A percentile compares a stretch with the other conserved stretches of the same genome.
Evolutionary conservation across 345 rosid genomes (phyloP).

Genomic region (Moricandia arvensis): DNA sequence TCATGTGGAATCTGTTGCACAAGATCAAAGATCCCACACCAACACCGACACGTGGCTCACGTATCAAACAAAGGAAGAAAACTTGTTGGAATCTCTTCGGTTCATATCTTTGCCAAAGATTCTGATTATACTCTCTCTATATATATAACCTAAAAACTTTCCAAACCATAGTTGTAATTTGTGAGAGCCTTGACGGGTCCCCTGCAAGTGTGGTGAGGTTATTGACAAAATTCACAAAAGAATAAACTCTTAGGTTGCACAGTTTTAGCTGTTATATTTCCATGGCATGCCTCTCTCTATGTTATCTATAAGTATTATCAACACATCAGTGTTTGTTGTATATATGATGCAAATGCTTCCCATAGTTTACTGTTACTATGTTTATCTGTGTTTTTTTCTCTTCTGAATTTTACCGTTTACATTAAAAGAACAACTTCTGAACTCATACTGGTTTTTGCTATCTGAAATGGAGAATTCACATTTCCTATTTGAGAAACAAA

Average conservation of each 20-base stretch:
- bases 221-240: neutral
- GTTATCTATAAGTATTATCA: neutral
- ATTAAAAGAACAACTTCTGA: too few relatives aligned
- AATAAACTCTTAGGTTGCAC: conserved; percentile 8
- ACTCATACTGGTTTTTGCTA: too few relatives aligned
- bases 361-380: too few relatives aligned
- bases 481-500: too few relatives aligned
- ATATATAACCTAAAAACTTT: neutral
- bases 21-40: conserved; percentile 30
- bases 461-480: too few relatives aligned
- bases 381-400: too few relatives aligned
- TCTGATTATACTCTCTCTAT: conserved; percentile 22
- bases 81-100: conserved; percentile 38
- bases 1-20: conserved; percentile 52
- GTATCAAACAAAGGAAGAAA: conserved; percentile 26
- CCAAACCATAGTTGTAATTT: conserved; percentile 24
- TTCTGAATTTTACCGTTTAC: too few relatives aligned
- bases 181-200: conserved; percentile 36
- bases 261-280: conserved; percentile 3
- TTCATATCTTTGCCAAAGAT: conserved; percentile 36
- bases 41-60: neutral
- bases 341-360: too few relatives aligned
- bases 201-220: conserved; percentile 31
- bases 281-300: conserved; percentile 16
- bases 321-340: too few relatives aligned